Conservation (phyloP, 2,329 filamentous ascomycete species). For the Pseudonectria foliicola region DNA sequence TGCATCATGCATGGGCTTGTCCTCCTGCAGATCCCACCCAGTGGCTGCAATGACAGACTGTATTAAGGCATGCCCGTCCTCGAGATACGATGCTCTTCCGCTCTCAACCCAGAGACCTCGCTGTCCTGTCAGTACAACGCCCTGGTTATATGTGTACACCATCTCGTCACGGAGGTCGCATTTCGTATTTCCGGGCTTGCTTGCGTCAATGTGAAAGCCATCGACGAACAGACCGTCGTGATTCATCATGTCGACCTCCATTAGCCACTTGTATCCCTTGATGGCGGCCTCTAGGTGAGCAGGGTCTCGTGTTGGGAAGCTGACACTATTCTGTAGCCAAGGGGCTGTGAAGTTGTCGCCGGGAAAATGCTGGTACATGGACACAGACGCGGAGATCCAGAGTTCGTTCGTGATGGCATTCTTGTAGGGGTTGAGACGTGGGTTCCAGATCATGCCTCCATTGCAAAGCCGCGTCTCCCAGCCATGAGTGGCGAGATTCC, state of each 20-base stretch:
- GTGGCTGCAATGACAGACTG: conserved; percentile 68
- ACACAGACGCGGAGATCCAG: conserved; percentile 74
- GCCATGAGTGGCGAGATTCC: conserved; percentile 68
- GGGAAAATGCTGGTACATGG: conserved; percentile 86
- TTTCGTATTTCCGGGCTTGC: conserved; percentile 55
- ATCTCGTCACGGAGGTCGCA: conserved; percentile 81
- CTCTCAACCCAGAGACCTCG: conserved; percentile 75
- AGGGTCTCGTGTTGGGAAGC: conserved; percentile 41
- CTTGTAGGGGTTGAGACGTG: conserved; percentile 74
- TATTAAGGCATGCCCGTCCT: conserved; percentile 74
- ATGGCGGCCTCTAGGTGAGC: conserved; percentile 67
- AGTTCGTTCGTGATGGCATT: conserved; percentile 95
- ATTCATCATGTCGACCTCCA: conserved; percentile 74
- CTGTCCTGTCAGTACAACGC: conserved; percentile 76
- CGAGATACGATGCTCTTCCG: conserved; percentile 61
- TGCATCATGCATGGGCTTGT: conserved; percentile 36
- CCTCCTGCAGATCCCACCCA: conserved; percentile 55
- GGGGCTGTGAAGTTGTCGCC: conserved; percentile 69
- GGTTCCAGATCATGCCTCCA: conserved; percentile 90
- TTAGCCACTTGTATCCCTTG: conserved; percentile 75
- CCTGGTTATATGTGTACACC: conserved; percentile 96
- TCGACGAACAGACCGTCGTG: conserved; percentile 69
- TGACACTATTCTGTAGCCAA: conserved; percentile 35
- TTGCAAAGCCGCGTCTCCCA: conserved; percentile 78
- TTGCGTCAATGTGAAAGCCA: conserved; percentile 73